These are phyloP conservation scores for Gyrodon lividus DNA, from an alignment of 768 basidiomycete species.

Conservation along the genomic window DNA sequence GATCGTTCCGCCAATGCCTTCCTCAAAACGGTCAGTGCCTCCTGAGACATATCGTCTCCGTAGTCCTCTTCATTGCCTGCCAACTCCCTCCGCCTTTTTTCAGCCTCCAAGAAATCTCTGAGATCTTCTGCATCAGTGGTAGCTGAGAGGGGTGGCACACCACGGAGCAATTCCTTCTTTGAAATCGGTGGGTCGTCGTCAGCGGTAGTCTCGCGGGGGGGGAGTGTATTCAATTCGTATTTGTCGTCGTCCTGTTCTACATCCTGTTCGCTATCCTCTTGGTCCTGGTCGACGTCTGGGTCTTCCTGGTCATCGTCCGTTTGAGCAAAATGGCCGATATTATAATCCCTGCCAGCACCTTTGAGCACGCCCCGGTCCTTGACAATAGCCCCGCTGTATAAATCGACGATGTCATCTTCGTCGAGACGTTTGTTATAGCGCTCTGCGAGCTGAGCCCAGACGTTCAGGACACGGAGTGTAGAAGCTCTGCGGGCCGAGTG, in stretches of 20 bases:
- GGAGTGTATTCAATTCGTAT: slow-evolving; percentile 60
- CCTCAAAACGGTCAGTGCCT: slow-evolving; percentile 13
- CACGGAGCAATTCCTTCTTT: slow-evolving; percentile 33
- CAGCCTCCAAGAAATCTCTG: slow-evolving; percentile 64
- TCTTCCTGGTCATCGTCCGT: slow-evolving; percentile 38
- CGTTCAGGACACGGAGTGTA: slow-evolving; percentile 52
- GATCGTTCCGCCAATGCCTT: slow-evolving; percentile 16
- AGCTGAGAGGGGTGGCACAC: slow-evolving; percentile 44
- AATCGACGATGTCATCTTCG: slow-evolving; percentile 79
- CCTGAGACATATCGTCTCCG: slow-evolving; percentile 22
- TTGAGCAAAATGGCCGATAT: slow-evolving; percentile 53
- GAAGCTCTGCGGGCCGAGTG: slow-evolving; percentile 54
- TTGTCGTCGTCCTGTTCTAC: slow-evolving; percentile 53
- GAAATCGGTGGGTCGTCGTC: slow-evolving; percentile 30
- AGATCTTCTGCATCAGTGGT: slow-evolving; percentile 62
- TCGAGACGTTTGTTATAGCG: slow-evolving; percentile 65
- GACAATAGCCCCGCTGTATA: slow-evolving; percentile 57
- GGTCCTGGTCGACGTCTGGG: slow-evolving; percentile 40
- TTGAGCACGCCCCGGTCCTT: slow-evolving; percentile 71
- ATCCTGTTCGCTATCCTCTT: slow-evolving; percentile 49
- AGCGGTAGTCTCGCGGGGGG: slow-evolving; percentile 26
- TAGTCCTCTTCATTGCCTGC: slow-evolving; percentile 28
- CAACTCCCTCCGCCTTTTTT: slow-evolving; percentile 48
- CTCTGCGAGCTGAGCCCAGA: slow-evolving; percentile 69
- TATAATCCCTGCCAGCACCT: slow-evolving; percentile 36